These are phyloP conservation scores for Tylopilus plumbeoviolaceoides DNA, from an alignment of 768 basidiomycete genomes.

Conservation along the genomic window DNA sequence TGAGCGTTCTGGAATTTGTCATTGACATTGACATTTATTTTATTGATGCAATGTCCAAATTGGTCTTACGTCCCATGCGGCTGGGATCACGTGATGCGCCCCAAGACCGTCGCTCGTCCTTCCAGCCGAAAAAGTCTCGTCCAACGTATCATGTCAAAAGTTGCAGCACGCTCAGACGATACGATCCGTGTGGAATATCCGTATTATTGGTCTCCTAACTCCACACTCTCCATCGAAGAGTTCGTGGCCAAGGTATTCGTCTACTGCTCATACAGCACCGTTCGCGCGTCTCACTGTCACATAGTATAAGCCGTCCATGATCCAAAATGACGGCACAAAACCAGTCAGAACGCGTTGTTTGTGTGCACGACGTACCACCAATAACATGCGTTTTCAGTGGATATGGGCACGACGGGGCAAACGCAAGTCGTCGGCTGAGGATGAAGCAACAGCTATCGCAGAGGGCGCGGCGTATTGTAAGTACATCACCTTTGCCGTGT, in stretches of 20 bases:
- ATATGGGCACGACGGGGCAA: slow-evolving; percentile 48
- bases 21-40: too few relatives aligned
- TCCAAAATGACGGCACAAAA: slow-evolving; percentile 71
- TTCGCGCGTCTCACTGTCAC: not conserved
- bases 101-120: too few relatives aligned
- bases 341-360: slow-evolving; percentile 44
- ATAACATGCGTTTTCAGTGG: slow-evolving; percentile 44
- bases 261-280: not conserved
- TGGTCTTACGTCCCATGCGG: too few relatives aligned
- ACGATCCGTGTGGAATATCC: slow-evolving; percentile 36
- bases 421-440: slow-evolving; percentile 3
- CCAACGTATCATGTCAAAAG: slow-evolving; percentile 9
- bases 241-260: slow-evolving; percentile 51
- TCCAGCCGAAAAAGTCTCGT: not conserved
- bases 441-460: slow-evolving; percentile 31
- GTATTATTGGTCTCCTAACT: slow-evolving; percentile 50
- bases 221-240: slow-evolving; percentile 42
- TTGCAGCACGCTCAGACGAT: slow-evolving; percentile 35
- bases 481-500: slow-evolving; percentile 8
- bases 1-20: too few relatives aligned
- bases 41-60: too few relatives aligned
- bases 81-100: too few relatives aligned
- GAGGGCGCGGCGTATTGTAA: slow-evolving; percentile 47
- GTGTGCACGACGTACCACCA: not conserved
- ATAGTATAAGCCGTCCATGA: slow-evolving; percentile 77